Evolutionary conservation across 768 basidiomycete genomes (phyloP), one percentile per base, ranked within the genome.

Genomic region (Naematelia aurantialba): DNA sequence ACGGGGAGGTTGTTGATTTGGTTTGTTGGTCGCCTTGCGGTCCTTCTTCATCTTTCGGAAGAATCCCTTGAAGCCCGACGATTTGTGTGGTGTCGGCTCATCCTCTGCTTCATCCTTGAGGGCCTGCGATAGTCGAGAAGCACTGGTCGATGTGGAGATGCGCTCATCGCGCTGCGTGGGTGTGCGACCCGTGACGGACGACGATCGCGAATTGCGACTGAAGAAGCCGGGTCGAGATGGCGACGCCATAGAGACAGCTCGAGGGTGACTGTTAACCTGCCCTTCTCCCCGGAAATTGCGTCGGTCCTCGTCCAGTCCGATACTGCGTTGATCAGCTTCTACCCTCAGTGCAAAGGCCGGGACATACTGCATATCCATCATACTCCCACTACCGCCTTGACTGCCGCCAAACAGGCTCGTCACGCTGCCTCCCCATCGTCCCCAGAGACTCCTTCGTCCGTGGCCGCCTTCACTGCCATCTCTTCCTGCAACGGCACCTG

Each of bases 301-400:
- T 1, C 71, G 70, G 58, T 78, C 77, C 21, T 58, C 59, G 34
- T 77, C 77, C 12, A 78, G 62, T 3, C 76, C 77, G 48, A 78
- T 72, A 53, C 77, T 78, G 52, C 1, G 34, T 12, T 44, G 25
- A 63, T 47, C 25, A 55, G 29, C 52, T 48, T 34, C 52, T 24
- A 24, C 17, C 13, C 51, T 34, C 11, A 8, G 14, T 19, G 5
- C 27, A 44, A 26, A 24, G n/a, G 48, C 5, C 21, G 1, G 13
- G 45, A 74, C 77, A 60, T 54, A 78, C 77, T 78, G 77, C 77
- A 78, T 78, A 59, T 78, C 76, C 73, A 78, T 74, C 77, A 78
- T 77, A 50, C 75, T 76, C 1, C 77, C 77, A 62, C 76, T 77
- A 30, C 76, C 77, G 49, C 69, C 73, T 59, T 76, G 74, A 64